Evolutionary conservation across 139 green algal genomes (phyloP).

Genomic region (Micractinium conductrix): DNA sequence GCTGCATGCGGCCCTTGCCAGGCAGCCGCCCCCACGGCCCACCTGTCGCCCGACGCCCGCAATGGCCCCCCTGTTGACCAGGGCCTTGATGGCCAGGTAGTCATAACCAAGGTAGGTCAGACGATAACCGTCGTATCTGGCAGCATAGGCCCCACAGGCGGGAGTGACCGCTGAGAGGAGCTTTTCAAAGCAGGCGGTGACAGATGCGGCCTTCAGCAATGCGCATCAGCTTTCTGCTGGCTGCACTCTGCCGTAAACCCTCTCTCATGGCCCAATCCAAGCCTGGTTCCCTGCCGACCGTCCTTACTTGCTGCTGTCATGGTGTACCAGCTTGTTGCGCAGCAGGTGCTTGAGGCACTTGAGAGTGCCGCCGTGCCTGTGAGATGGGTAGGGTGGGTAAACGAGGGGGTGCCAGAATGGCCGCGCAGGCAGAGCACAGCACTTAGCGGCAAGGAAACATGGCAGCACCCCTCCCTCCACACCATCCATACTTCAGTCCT

Average conservation of each 20-base stretch:
- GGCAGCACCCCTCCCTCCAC: background rate
- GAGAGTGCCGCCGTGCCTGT: constrained; percentile 84
- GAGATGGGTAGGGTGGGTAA: background rate
- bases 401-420: too few species aligned
- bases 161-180: too few species aligned
- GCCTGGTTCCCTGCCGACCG: background rate
- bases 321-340: constrained; percentile 97
- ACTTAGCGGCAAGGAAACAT: background rate
- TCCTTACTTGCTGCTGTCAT: constrained; percentile 83
- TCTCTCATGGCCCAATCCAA: too few species aligned
- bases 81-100: constrained; percentile 93
- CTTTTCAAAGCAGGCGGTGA: too few species aligned
- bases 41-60: constrained; percentile 82
- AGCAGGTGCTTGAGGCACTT: constrained; percentile 87
- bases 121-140: constrained; percentile 93
- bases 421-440: background rate
- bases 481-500: constrained; percentile 81
- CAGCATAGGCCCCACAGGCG: too few species aligned
- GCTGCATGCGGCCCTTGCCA: background rate
- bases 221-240: too few species aligned
- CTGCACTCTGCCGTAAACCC: too few species aligned
- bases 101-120: constrained; percentile 97
- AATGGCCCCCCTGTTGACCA: constrained; percentile 86
- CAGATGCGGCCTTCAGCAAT: too few species aligned
- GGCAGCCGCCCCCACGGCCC: background rate